phyloP scores from a whole-genome alignment of 352 stramenopile species.

The Aphanomyces invadans region DNA sequence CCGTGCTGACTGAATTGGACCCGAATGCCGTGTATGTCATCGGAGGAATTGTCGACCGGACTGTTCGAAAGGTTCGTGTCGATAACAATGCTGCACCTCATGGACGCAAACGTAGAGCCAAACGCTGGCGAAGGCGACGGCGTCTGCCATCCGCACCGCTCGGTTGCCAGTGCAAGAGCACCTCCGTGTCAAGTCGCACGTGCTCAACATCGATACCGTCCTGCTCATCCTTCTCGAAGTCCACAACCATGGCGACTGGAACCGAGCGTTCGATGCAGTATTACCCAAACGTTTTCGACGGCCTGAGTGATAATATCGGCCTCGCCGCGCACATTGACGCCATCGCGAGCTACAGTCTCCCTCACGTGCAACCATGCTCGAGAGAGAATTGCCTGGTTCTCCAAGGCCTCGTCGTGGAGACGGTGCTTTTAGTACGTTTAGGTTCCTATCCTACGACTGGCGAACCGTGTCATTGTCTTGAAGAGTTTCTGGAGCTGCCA shows the following conservation, averaged over 20 bases:
- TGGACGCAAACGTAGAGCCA: too few relatives aligned
- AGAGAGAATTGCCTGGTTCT: too few relatives aligned
- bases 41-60: conserved; percentile 78
- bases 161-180: conserved; percentile 64
- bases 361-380: too few relatives aligned
- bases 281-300: conserved; percentile 44
- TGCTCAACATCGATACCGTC: conserved; percentile 77
- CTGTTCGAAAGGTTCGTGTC: conserved; percentile 57
- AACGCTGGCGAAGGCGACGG: conserved; percentile 35
- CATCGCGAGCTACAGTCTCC: too few relatives aligned
- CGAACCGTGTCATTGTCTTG: background rate
- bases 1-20: conserved; percentile 50
- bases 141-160: conserved; percentile 30
- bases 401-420: too few relatives aligned
- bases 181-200: conserved; percentile 45
- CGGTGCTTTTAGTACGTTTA: too few relatives aligned
- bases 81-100: too few relatives aligned
- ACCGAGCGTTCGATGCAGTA: conserved; percentile 42
- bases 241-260: conserved; percentile 58
- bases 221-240: conserved; percentile 66
- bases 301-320: too few relatives aligned
- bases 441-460: too few relatives aligned
- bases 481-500: too few relatives aligned
- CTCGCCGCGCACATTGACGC: too few relatives aligned
- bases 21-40: conserved; percentile 57